Evolutionary conservation across 768 basidiomycete species (phyloP).

Genomic region (Tubosaeta sp.): DNA sequence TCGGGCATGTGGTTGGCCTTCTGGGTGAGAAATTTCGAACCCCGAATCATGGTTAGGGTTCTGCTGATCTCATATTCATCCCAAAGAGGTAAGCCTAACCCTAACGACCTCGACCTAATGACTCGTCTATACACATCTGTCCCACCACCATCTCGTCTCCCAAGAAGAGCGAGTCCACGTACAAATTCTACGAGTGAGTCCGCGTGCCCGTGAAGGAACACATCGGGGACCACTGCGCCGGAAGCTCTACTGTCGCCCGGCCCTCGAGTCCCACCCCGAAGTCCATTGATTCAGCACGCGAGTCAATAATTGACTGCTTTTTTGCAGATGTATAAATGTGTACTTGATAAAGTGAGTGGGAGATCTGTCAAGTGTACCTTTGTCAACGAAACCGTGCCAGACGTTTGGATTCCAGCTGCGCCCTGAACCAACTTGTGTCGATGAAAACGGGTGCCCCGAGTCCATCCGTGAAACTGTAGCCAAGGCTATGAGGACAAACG

Average conservation of each 20-base stretch:
- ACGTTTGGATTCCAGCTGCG: constrained; percentile 50
- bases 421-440: constrained; percentile 55
- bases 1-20: not conserved
- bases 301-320: too few species aligned
- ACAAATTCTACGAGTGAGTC: constrained; percentile 36
- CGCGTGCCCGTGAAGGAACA: not conserved
- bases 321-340: constrained; percentile 13
- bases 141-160: constrained; percentile 16
- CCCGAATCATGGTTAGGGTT: constrained; percentile 30
- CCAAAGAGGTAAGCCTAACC: too few species aligned
- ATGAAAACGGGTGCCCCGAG: constrained; percentile 60
- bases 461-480: constrained; percentile 41
- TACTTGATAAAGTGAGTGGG: constrained; percentile 87
- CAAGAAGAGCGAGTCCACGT: constrained; percentile 26
- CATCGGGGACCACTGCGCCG: constrained; percentile 20
- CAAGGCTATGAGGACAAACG: not conserved
- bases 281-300: too few species aligned
- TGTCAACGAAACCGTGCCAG: constrained; percentile 81
- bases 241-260: constrained; percentile 24
- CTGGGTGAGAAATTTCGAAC: constrained; percentile 19
- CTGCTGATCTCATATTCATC: not conserved
- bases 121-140: constrained; percentile 18
- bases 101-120: too few species aligned
- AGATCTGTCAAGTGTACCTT: constrained; percentile 58
- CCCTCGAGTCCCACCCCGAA: constrained; percentile 17